These are phyloP conservation scores for Ustilago bromivora DNA, from an alignment of 1,284 basidiomycete species.

Conservation along the genomic window DNA sequence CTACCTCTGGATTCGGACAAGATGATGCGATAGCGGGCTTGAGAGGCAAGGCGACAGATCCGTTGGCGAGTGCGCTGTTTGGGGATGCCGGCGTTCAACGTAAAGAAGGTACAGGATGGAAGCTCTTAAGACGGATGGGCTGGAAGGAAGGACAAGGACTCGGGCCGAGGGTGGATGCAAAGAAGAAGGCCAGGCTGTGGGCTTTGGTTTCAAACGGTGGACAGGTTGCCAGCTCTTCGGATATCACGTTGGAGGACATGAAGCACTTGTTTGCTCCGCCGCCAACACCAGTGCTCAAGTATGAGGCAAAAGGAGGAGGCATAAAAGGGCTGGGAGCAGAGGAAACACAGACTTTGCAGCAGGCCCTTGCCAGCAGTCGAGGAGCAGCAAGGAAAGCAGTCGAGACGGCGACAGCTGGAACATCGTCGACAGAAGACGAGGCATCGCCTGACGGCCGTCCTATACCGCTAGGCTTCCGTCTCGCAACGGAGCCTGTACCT, in stretches of 20 bases:
- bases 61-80: background rate
- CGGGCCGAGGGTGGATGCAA: conserved; percentile 86
- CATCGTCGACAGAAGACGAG: background rate
- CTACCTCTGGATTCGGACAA: conserved; percentile 13
- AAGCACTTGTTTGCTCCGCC: conserved; percentile 88
- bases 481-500: conserved; percentile 78
- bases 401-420: background rate
- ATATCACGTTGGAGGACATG: conserved; percentile 71
- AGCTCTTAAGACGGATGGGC: conserved; percentile 91
- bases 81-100: background rate
- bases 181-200: conserved; percentile 75
- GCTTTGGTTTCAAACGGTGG: conserved; percentile 18
- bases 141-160: conserved; percentile 93
- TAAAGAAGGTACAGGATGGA: conserved; percentile 32
- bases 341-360: conserved; percentile 7
- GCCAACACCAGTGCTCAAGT: conserved; percentile 78
- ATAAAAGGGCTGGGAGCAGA: conserved; percentile 79
- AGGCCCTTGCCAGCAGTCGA: conserved; percentile 8
- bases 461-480: conserved; percentile 80
- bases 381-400: background rate
- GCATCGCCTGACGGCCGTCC: conserved; percentile 80
- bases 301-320: conserved; percentile 78
- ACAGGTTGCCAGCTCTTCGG: conserved; percentile 9
- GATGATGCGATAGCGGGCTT: conserved; percentile 10
- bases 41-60: conserved; percentile 1